phyloP scores from a whole-genome alignment of 1,284 basidiomycete genomes.

The Cutaneotrichosporon cavernicola region DNA sequence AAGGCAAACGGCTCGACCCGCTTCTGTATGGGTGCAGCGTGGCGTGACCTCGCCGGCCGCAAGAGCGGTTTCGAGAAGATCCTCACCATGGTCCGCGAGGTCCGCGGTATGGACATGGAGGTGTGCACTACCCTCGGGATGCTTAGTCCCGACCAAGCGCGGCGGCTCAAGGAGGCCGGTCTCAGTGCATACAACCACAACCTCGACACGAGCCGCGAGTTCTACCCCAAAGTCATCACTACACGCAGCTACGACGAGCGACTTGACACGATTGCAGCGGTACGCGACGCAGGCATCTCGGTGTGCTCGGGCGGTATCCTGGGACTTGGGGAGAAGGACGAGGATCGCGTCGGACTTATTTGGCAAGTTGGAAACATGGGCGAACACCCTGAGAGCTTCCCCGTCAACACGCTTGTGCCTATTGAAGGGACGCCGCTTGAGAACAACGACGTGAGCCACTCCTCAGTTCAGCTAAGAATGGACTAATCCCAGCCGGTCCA shows the following conservation, averaged over 20 bases:
- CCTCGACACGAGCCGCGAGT: conserved; percentile 95
- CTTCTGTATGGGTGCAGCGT: conserved; percentile 99
- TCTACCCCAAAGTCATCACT: conserved; percentile 93
- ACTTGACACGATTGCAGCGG: conserved; percentile 81
- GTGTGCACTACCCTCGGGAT: conserved; percentile 98
- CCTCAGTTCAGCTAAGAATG: too few relatives aligned
- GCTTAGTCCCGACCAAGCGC: conserved; percentile 91
- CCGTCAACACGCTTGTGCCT: conserved; percentile 85
- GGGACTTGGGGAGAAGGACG: conserved; percentile 86
- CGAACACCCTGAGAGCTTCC: conserved; percentile 96
- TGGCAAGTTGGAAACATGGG: conserved; percentile 78
- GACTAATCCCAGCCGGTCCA: conserved; percentile 68
- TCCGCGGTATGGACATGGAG: conserved; percentile 88
- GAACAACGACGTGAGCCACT: conserved; percentile 55
- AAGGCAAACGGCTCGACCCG: conserved; percentile 95
- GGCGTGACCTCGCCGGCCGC: conserved; percentile 90
- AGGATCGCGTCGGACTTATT: conserved; percentile 89
- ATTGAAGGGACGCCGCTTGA: conserved; percentile 63
- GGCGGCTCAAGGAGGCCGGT: conserved; percentile 87
- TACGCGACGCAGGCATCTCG: conserved; percentile 91
- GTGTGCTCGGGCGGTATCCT: conserved; percentile 97
- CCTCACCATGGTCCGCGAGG: conserved; percentile 80
- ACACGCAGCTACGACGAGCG: conserved; percentile 93
- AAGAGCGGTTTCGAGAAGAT: conserved; percentile 95
- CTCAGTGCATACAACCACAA: conserved; percentile 97